Percentiles rank a stretch among this genome's conserved stretches.
Conservation (phyloP, 768 basidiomycete species). For the Boletus reticuloceps region DNA sequence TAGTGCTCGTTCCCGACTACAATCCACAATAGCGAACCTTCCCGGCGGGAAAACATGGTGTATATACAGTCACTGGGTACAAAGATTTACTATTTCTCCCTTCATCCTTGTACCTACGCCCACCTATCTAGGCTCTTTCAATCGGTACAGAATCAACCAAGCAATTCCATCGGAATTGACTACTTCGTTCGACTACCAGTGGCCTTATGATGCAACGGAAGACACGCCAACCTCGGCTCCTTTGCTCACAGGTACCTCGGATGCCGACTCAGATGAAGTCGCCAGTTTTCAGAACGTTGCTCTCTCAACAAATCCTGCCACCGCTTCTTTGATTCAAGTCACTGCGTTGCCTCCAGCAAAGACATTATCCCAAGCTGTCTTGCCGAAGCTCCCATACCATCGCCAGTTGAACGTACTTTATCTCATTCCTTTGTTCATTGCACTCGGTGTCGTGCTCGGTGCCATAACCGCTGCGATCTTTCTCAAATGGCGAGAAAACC, state of each 20-base stretch:
- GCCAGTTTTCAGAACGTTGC: neutral
- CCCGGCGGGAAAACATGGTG: conserved; percentile 7
- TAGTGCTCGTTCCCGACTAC: conserved; percentile 38
- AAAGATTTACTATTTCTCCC: neutral
- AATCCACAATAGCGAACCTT: conserved; percentile 16
- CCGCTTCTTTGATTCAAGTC: conserved; percentile 30
- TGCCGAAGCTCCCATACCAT: conserved; percentile 20
- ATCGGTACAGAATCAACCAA: conserved; percentile 15
- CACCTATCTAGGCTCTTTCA: conserved; percentile 4
- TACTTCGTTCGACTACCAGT: conserved; percentile 37
- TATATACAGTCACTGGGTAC: conserved; percentile 21
- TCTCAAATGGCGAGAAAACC: conserved; percentile 10
- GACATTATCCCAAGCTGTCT: conserved; percentile 7
- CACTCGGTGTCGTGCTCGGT: conserved; percentile 26
- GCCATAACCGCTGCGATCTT: conserved; percentile 7
- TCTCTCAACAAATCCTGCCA: conserved; percentile 8
- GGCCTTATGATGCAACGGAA: conserved; percentile 34
- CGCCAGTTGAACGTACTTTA: conserved; percentile 25
- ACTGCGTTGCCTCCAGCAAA: conserved; percentile 32
- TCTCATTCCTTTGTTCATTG: conserved; percentile 26
- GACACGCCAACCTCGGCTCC: conserved; percentile 13
- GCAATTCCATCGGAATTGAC: conserved; percentile 5
- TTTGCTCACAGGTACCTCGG: conserved; percentile 3
- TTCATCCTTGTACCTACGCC: conserved; percentile 2
- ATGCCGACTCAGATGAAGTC: neutral